Conservation (phyloP, 1,284 basidiomycete genomes). For the Afroboletus lepidellus region DNA sequence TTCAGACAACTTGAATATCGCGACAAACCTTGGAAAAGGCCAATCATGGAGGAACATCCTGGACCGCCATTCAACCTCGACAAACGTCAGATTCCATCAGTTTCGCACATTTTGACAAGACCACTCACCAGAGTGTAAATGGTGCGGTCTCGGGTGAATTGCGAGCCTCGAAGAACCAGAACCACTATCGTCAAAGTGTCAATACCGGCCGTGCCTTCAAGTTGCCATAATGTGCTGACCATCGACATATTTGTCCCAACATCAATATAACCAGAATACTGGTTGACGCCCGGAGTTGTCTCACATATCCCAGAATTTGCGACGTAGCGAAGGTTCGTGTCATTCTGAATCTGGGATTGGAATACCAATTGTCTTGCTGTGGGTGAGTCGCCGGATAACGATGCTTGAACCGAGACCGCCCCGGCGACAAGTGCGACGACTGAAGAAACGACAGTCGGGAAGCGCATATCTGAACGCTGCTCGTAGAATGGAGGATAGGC, state of each 20-base stretch:
- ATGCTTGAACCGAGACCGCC: background rate
- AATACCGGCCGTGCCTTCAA: background rate
- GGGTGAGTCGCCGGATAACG: background rate
- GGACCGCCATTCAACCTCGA: constrained; percentile 38
- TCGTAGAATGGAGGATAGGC: background rate
- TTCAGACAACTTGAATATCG: background rate
- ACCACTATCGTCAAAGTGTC: constrained; percentile 45
- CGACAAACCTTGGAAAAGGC: constrained; percentile 42
- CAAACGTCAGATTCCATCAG: constrained; percentile 24
- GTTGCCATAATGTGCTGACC: constrained; percentile 36
- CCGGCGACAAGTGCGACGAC: background rate
- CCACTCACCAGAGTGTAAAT: constrained; percentile 59
- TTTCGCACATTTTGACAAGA: background rate
- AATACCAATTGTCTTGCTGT: constrained; percentile 1
- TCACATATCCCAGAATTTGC: constrained; percentile 71
- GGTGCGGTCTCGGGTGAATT: constrained; percentile 58
- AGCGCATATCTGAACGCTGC: constrained; percentile 12
- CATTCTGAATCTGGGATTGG: constrained; percentile 19
- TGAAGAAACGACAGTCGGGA: background rate
- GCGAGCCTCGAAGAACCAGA: constrained; percentile 72
- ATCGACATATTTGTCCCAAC: constrained; percentile 61
- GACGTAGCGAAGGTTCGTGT: constrained; percentile 48
- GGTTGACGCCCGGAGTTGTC: constrained; percentile 63
- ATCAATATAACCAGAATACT: constrained; percentile 67
- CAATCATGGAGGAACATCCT: constrained; percentile 44